Percentiles rank a stretch among this genome's conserved stretches.
Evolutionary conservation across 108 stramenopile species (phyloP).

Genomic region (Cyclotella baltica): DNA sequence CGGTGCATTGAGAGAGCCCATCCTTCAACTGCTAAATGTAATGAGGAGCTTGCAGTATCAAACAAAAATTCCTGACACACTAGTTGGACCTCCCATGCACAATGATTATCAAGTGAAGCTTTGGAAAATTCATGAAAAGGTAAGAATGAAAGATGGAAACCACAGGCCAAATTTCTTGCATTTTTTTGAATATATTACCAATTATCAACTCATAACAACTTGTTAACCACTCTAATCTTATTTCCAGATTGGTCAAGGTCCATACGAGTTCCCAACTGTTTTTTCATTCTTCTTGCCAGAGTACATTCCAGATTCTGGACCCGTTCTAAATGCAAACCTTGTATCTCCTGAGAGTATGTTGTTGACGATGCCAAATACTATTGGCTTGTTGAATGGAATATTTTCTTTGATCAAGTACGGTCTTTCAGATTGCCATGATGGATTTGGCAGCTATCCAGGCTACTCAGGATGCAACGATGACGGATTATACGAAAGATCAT

Average conservation of each 20-base stretch:
- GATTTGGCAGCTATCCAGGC: constrained; percentile 40
- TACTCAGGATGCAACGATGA: constrained; percentile 32
- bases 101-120: constrained; percentile 21
- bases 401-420: constrained; percentile 61
- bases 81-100: constrained; percentile 38
- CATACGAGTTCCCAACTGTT: constrained; percentile 54
- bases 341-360: constrained; percentile 58
- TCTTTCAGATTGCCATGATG: constrained; percentile 51
- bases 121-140: constrained; percentile 48
- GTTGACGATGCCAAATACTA: constrained; percentile 46
- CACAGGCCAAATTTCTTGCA: too few relatives aligned
- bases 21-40: constrained; percentile 59
- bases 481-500: constrained; percentile 30
- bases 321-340: constrained; percentile 22
- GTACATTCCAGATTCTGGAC: constrained; percentile 51
- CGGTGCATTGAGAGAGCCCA: constrained; percentile 72
- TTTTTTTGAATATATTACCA: too few relatives aligned
- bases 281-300: constrained; percentile 66
- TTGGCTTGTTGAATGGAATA: constrained; percentile 59
- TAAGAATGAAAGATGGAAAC: too few relatives aligned
- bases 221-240: neutral
- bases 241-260: constrained; percentile 25
- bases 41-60: constrained; percentile 67
- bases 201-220: too few relatives aligned
- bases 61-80: constrained; percentile 25